phyloP scores from a whole-genome alignment of 2,329 filamentous ascomycete species.

The Sphaerostilbella broomeana region DNA sequence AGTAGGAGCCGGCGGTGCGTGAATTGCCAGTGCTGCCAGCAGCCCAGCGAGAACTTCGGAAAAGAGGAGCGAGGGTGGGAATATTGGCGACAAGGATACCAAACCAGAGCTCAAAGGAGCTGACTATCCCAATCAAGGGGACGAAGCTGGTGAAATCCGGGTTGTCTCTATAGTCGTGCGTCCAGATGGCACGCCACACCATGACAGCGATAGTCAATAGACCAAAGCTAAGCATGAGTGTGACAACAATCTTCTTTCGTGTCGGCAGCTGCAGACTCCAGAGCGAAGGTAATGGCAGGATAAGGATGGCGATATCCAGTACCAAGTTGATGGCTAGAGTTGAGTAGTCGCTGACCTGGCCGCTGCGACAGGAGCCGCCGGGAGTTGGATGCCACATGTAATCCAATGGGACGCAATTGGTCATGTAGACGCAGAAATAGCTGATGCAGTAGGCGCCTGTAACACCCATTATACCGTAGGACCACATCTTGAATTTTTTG shows the following conservation, averaged over 20 bases:
- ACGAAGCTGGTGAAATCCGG: conserved; percentile 18
- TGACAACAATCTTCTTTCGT: conserved; percentile 29
- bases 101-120: conserved; percentile 32
- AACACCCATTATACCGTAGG: conserved; percentile 20
- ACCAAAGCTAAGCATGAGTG: conserved; percentile 27
- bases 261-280: conserved; percentile 36
- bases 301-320: conserved; percentile 30
- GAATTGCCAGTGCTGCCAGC: too few relatives aligned
- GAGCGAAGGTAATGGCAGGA: conserved; percentile 35
- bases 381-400: conserved; percentile 26
- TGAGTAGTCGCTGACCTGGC: conserved; percentile 17
- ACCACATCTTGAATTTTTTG: conserved; percentile 20
- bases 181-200: conserved; percentile 29
- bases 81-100: conserved; percentile 37
- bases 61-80: conserved; percentile 35
- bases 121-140: conserved; percentile 30
- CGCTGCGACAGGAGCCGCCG: conserved; percentile 32
- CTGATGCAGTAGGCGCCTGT: conserved; percentile 21
- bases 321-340: conserved; percentile 22
- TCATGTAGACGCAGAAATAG: conserved; percentile 26
- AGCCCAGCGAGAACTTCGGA: too few relatives aligned
- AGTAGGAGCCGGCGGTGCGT: too few relatives aligned
- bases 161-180: conserved; percentile 16
- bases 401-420: conserved; percentile 25
- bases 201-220: conserved; percentile 33